These are phyloP conservation scores for Trametes sp. DNA, from an alignment of 1,284 basidiomycete genomes.

Conservation along the genomic window DNA sequence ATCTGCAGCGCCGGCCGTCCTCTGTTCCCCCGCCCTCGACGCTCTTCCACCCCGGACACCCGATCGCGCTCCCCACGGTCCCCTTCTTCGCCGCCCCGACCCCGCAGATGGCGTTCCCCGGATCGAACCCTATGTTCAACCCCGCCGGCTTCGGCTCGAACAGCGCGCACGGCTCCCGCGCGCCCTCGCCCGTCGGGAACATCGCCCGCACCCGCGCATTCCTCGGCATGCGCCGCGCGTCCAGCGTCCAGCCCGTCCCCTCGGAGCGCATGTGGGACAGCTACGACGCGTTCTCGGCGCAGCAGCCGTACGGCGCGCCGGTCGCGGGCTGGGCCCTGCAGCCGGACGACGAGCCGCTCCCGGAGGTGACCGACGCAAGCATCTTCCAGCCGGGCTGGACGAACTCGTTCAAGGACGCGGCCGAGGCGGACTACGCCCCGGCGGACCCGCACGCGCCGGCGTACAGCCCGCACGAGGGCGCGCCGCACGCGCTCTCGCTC, in stretches of 20 bases:
- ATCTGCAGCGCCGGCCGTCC: slow-evolving; percentile 62
- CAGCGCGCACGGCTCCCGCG: slow-evolving; percentile 46
- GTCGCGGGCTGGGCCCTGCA: slow-evolving; percentile 44
- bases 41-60: slow-evolving; percentile 46
- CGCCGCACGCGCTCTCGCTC: slow-evolving; percentile 23
- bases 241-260: slow-evolving; percentile 45
- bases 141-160: slow-evolving; percentile 10
- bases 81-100: slow-evolving; percentile 42
- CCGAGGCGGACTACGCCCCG: slow-evolving; percentile 36
- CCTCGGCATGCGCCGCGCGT: slow-evolving; percentile 50
- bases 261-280: slow-evolving; percentile 34
- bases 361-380: slow-evolving; percentile 54
- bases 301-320: slow-evolving; percentile 20
- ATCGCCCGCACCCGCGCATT: slow-evolving; percentile 51
- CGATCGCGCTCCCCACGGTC: slow-evolving; percentile 52
- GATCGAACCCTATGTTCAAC: slow-evolving; percentile 18
- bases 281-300: slow-evolving; percentile 19
- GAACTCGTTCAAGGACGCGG: slow-evolving; percentile 48
- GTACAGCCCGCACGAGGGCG: slow-evolving; percentile 39
- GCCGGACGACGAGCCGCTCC: slow-evolving; percentile 54
- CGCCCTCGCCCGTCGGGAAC: slow-evolving; percentile 52
- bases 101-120: slow-evolving; percentile 22
- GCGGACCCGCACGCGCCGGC: slow-evolving; percentile 33
- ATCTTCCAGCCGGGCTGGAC: slow-evolving; percentile 53
- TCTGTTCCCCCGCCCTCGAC: slow-evolving; percentile 68